A percentile compares a stretch with the other conserved stretches of the same genome.
Evolutionary conservation across 148 eudicot genomes (phyloP).

Genomic region (Chenopodium formosanum): DNA sequence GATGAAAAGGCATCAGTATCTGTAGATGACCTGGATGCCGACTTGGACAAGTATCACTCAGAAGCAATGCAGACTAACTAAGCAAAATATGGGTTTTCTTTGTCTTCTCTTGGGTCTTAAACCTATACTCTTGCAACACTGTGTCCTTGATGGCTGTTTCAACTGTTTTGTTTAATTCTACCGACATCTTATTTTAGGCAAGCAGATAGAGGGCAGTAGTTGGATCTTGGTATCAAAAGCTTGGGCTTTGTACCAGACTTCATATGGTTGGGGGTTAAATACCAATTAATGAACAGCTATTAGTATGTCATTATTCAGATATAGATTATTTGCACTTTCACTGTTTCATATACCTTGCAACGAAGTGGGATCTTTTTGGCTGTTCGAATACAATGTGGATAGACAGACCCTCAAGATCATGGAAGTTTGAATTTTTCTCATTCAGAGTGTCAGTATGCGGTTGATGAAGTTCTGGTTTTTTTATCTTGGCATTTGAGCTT

Average conservation of each 20-base stretch:
- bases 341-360: slow-evolving; percentile 25
- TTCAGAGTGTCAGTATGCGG: slow-evolving; percentile 4
- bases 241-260: slow-evolving; percentile 32
- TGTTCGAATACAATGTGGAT: slow-evolving; percentile 14
- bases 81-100: slow-evolving; percentile 17
- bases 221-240: slow-evolving; percentile 37
- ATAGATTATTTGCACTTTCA: slow-evolving; percentile 28
- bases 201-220: slow-evolving; percentile 32
- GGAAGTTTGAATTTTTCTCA: slow-evolving; percentile 16
- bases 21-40: slow-evolving; percentile 90
- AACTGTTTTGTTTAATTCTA: slow-evolving; percentile 34
- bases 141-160: slow-evolving; percentile 33
- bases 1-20: slow-evolving; percentile 64
- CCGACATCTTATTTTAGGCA: slow-evolving; percentile 32
- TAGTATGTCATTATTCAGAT: slow-evolving; percentile 23
- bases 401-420: slow-evolving; percentile 22
- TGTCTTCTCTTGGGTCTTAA: slow-evolving; percentile 20
- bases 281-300: slow-evolving; percentile 26
- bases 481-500: slow-evolving; percentile 1
- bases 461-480: slow-evolving; percentile 12
- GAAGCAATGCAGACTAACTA: slow-evolving; percentile 66
- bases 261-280: slow-evolving; percentile 26
- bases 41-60: slow-evolving; percentile 83
- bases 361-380: slow-evolving; percentile 25
- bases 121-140: slow-evolving; percentile 17